Evolutionary conservation across 352 stramenopile species (phyloP).

Genomic region (Blastocystis sp.): DNA sequence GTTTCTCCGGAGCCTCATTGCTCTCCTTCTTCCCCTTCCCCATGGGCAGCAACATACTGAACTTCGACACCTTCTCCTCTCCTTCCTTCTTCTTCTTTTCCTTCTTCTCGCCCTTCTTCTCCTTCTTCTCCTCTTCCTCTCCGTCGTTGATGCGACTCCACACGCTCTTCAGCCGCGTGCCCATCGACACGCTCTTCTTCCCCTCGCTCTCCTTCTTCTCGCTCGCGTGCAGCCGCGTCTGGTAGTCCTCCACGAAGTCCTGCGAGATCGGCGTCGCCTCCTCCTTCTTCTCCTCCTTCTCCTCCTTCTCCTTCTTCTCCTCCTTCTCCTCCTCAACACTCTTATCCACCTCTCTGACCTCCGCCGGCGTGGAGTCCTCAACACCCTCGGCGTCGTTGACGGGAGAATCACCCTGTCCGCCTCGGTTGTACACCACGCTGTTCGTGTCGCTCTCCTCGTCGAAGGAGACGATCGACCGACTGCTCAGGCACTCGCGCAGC

Average conservation of each 20-base stretch:
- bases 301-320: not conserved
- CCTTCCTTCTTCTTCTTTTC: not conserved
- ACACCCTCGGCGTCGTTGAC: no score
- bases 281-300: not conserved
- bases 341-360: no score
- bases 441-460: slow-evolving; percentile 47
- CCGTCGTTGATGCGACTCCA: slow-evolving; percentile 28
- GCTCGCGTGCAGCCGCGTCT: not conserved
- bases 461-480: not conserved
- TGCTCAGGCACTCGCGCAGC: not conserved
- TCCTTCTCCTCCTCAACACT: not conserved
- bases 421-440: slow-evolving; percentile 44
- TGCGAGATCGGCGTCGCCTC: slow-evolving; percentile 8
- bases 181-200: slow-evolving; percentile 57
- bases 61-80: slow-evolving; percentile 40
- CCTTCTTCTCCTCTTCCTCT: slow-evolving; percentile 19
- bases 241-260: slow-evolving; percentile 53
- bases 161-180: slow-evolving; percentile 25
- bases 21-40: slow-evolving; percentile 45
- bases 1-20: not conserved
- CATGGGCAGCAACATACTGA: not conserved
- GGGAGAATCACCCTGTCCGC: not conserved
- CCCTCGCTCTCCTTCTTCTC: slow-evolving; percentile 9
- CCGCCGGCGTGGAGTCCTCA: no score
- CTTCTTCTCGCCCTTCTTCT: not conserved